Evolutionary conservation across 306 rosid species (phyloP).

Genomic region (Senna siamea): DNA sequence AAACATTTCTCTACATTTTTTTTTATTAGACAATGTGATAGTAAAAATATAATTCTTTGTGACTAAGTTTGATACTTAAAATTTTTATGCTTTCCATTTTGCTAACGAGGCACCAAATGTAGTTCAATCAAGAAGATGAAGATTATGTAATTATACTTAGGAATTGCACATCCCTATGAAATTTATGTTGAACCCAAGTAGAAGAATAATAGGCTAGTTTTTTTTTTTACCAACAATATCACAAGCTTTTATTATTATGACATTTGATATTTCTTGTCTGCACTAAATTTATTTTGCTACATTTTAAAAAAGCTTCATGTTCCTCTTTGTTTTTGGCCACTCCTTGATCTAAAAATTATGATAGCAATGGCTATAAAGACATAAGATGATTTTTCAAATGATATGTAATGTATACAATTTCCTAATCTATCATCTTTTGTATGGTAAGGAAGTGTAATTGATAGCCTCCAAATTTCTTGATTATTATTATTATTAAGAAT

Average conservation of each 20-base stretch:
- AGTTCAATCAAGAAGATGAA: neutral
- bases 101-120: neutral
- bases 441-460: neutral
- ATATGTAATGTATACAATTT: neutral
- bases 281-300: neutral
- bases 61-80: no score
- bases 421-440: neutral
- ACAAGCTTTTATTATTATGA: conserved; percentile 2
- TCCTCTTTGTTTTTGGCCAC: conserved; percentile 50
- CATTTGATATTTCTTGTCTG: conserved; percentile 14
- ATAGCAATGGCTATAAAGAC: conserved; percentile 65
- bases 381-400: conserved; percentile 52
- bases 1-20: no score
- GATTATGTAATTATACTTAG: neutral
- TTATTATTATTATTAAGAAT: no score
- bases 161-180: neutral
- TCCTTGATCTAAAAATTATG: conserved; percentile 53
- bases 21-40: no score
- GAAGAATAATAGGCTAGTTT: neutral
- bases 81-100: conserved; percentile 10
- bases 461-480: no score
- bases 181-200: conserved; percentile 2
- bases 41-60: no score
- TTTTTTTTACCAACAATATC: conserved; percentile 3
- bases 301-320: neutral